Evolutionary conservation across 2,329 filamentous ascomycete species (phyloP), one percentile per base, ranked within the genome.

Genomic region (Trichothecium roseum): DNA sequence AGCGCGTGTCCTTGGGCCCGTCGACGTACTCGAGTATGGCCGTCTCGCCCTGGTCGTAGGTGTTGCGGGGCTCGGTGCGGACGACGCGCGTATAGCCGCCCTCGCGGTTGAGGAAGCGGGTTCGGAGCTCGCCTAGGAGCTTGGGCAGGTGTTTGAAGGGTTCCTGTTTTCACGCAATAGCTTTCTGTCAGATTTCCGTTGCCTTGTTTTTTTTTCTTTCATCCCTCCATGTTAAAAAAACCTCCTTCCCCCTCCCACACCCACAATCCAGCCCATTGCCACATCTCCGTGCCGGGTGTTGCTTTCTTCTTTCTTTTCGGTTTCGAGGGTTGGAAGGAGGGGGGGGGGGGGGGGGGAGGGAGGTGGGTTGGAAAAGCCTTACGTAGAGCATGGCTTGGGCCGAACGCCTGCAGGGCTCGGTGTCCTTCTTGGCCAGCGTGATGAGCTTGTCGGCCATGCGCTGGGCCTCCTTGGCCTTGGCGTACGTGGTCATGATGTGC

Each of bases 381-480:
- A 95, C 91, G 57, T 78, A 96, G 56, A 98, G 81, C 49, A 88
- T 87, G 28, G 74, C 75, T 50, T 81, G 66, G n/a, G 87, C 89
- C 46, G 74, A 75, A 54, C 78, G 71, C 56, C 75, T 72, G 41
- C 81, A 81, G 15, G 85, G 84, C 52, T 87, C 81, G 28, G 89
- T 94, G 58, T 95, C 86, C 64, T 80, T 83, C 73, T 96, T 98
- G 15, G 84, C 89, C 49, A 94, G 60, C 4, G 88, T 95, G 51
- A 98, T 88, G 46, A 96, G 69, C 68, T 94, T 93, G 56, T 98
- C 91, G 7, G 88, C 91, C 48, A 96, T 60, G 30, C 84, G 74
- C 64, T 98, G 91, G 15, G 91, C 84, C 66, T 98, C 91, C 64
- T 96, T 98, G 32, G 91, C 91, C 65, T 96, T 96, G 57, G 82